phyloP scores from a whole-genome alignment of 495 filamentous ascomycete species.

The Polyplosphaeria fusca region DNA sequence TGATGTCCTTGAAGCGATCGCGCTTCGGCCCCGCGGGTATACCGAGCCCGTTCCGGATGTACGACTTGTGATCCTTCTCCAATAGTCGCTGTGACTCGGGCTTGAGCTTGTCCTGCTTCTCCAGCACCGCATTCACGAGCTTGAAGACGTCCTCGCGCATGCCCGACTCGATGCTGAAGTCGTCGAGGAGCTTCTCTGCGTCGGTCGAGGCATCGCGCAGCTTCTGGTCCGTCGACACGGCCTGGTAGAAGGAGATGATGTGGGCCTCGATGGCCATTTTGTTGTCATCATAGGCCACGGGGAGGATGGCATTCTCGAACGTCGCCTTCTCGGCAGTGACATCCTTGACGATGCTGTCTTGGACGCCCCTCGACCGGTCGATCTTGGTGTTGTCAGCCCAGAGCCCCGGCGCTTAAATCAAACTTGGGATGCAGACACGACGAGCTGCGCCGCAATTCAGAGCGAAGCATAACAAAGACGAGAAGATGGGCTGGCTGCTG shows the following conservation, averaged over 20 bases:
- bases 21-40: slow-evolving; percentile 59
- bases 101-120: slow-evolving; percentile 59
- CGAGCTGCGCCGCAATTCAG: too few relatives aligned
- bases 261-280: slow-evolving; percentile 41
- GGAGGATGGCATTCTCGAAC: slow-evolving; percentile 46
- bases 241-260: slow-evolving; percentile 51
- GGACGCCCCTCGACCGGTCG: slow-evolving; percentile 60
- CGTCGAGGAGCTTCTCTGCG: slow-evolving; percentile 64
- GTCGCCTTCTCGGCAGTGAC: slow-evolving; percentile 56
- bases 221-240: slow-evolving; percentile 42
- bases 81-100: slow-evolving; percentile 61
- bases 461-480: not conserved
- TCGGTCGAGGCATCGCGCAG: slow-evolving; percentile 62
- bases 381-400: slow-evolving; percentile 45
- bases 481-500: not conserved
- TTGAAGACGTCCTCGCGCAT: slow-evolving; percentile 69
- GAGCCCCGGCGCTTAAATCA: too few relatives aligned
- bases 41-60: slow-evolving; percentile 61
- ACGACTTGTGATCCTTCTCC: slow-evolving; percentile 67
- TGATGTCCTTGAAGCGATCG: slow-evolving; percentile 69
- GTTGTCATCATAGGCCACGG: slow-evolving; percentile 49
- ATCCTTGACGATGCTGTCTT: slow-evolving; percentile 70
- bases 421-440: too few relatives aligned
- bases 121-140: slow-evolving; percentile 58
- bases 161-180: slow-evolving; percentile 61